Evolutionary conservation across 2,329 filamentous ascomycete genomes (phyloP), one percentile per base, ranked within the genome.

Genomic region (Penicillium sp.): DNA sequence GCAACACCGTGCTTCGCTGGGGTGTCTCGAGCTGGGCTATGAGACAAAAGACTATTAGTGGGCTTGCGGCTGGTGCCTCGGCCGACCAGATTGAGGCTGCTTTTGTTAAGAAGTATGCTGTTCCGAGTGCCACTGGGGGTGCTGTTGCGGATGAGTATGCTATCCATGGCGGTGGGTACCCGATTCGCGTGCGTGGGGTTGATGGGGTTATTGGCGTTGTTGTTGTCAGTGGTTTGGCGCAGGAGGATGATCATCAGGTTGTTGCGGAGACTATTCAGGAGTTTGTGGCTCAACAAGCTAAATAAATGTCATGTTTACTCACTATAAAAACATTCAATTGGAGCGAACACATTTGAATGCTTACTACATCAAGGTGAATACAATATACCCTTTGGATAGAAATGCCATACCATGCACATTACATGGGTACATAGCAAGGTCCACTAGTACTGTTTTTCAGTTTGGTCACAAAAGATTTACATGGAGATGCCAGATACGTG

Each of bases 141-240:
- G 64, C 63, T 9, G 65, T 67, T 19, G 81, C 80, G 2, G 78
- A 80, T 51, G 77, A 83, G 31, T 93, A 89, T 76, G 89, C 89
- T 1, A 88, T 91, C 59, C 88, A 92, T 71, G 90, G 90, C 0
- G 90, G 90, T 22, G 90, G 81, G 0, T 84, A 90, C 60, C 90
- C 90, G 0, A 82, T 93, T 31, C 80, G 84, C 8, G 89, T 93
- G 7, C 76, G 77, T 50, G 88, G 88, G 0, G 88, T 92, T 1
- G 89, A 92, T 74, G 89, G 89, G 0, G 75, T 91, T 3, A 85
- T 91, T 9, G 89, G 84, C 0, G 86, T 90, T 1, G 84, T 91
- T 25, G 84, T 91, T 17, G 87, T 93, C 1, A 88, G 85, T 67
- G 90, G 89, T 5, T 71, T 93, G 70, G 88, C 86, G 76, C 87